Base-by-base conservation (phyloP, 2,329 filamentous ascomycete species). In the Pseudomassariella vexata region DNA sequence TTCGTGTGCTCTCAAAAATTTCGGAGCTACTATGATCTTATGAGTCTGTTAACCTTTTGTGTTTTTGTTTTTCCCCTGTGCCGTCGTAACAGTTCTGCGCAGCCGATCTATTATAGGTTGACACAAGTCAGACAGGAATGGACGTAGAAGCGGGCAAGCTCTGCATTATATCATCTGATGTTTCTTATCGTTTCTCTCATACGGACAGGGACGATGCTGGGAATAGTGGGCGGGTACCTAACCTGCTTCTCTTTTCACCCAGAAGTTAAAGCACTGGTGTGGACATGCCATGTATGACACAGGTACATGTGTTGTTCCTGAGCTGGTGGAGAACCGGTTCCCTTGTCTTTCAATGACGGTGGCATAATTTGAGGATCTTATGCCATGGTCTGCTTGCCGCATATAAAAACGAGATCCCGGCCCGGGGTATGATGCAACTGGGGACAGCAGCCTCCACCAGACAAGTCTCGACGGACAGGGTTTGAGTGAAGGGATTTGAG, bases 331-430 rank as follows among this genome's bases (percentile, higher is more conserved):
- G 57, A 55, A 54, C 53, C 47, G 52, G 53, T 57, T 53, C 60
- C 58, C 57, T 63, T 62, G 62, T 50, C 60, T 56, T 60, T 60
- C 58, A 55, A 60, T 62, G 63, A 65, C 62, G 59, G 63, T 61
- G 65, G 66, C 62, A 72, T 71, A 73, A 73, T 69, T 71, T 68
- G 68, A 60, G 57, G 63, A 70, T 71, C 65, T 73, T 72, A 73
- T 72, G 68, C 66, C 63, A 67, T 67, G 60, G 60, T 53, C 50
- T 52, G 52, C 56, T 56, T 64, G 55, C 64, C 60, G 57, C 61
- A 68, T 70, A 66, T 70, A 68, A 65, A 66, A 68, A 63, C 60
- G 59, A 56, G 53, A 59, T 52, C 52, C 50, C 47, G 49, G 45
- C 53, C 51, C 49, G 51, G 51, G 49, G 47, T 50, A 60, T 62